These are phyloP conservation scores for Phylloporus sp. DNA, from an alignment of 768 basidiomycete genomes.

Conservation along the genomic window DNA sequence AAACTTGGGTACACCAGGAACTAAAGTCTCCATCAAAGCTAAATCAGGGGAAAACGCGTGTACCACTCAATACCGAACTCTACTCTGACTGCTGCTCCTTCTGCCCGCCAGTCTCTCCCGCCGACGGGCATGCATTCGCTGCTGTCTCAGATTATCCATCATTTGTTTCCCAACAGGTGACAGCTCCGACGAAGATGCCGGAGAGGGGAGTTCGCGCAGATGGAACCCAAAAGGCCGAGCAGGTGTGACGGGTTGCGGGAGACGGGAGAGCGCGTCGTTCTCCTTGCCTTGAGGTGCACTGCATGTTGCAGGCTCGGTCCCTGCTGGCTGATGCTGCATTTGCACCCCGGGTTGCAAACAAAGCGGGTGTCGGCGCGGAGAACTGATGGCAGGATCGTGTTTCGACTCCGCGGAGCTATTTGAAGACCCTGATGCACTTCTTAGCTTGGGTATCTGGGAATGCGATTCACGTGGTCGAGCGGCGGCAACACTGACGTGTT, in stretches of 20 bases:
- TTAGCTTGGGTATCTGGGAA: constrained; percentile 30
- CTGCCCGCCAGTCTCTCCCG: constrained; percentile 29
- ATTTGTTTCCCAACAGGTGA: constrained; percentile 64
- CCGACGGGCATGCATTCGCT: constrained; percentile 32
- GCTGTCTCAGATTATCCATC: constrained; percentile 57
- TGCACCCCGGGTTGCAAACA: constrained; percentile 3
- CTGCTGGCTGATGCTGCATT: background rate
- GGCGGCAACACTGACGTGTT: background rate
- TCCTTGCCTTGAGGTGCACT: constrained; percentile 15
- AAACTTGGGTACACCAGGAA: constrained; percentile 14
- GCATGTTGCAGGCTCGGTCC: background rate
- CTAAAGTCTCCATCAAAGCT: constrained; percentile 15
- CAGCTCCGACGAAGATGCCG: constrained; percentile 67
- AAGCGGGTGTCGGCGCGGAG: constrained; percentile 1
- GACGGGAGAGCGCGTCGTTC: constrained; percentile 23
- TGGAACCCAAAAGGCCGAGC: constrained; percentile 38
- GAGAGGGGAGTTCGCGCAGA: constrained; percentile 42
- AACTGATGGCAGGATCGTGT: constrained; percentile 1
- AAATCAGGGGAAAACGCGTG: background rate
- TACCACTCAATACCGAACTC: constrained; percentile 24
- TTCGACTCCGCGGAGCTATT: constrained; percentile 17
- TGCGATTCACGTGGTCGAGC: constrained; percentile 11
- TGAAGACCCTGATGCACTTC: constrained; percentile 25
- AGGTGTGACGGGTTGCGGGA: constrained; percentile 42
- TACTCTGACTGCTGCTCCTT: constrained; percentile 29